Evolutionary conservation across 345 rosid genomes (phyloP), one percentile per base, ranked within the genome.

Genomic region (Linum usitatissimum): DNA sequence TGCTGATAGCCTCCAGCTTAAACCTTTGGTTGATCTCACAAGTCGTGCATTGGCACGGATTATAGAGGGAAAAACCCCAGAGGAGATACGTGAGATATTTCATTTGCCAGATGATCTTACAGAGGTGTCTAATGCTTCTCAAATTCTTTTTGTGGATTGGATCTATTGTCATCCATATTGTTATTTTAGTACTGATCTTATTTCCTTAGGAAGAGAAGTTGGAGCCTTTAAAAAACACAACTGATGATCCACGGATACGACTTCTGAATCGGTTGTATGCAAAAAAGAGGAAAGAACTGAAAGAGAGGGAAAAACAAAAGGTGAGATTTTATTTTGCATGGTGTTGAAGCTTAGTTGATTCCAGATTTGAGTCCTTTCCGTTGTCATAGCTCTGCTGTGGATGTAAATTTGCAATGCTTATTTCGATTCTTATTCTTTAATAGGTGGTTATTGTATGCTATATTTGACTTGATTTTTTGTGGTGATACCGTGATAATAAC

Each of bases 51-150:
- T 91, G 77, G 91, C 91, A 65, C 78, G 94, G 67, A 81, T 77
- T 65, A 86, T 88, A 57, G 97, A 88, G 76, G 96, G 97, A 60
- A 88, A 83, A 72, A 75, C 82, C 54, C 91, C 91, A 6, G 97
- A 83, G 72, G 96, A 86, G 84, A 91, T 91, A 73, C 84, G 94
- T 30, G 96, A 87, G 71, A 84, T 84, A 61, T 88, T 91, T 81
- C 90, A 91, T 82, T 77, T 88, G 72, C 94, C 96, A 67, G 96
- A 88, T 76, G 97, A 86, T 77, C 94, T 91, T 19, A 91, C 97
- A 28, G 97, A 91, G 91, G 97, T 85, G 64, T 68, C 69, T 63
- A 83, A 79, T 2, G 96, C 97, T 45, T 45, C 4, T 45, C 66
- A 42, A 38, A 51, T 34, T 55, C 9, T 49, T 42, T 66, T 12